Evolutionary conservation across 106 monocot species (phyloP).

Genomic region (Acanthochlamys bracteata): DNA sequence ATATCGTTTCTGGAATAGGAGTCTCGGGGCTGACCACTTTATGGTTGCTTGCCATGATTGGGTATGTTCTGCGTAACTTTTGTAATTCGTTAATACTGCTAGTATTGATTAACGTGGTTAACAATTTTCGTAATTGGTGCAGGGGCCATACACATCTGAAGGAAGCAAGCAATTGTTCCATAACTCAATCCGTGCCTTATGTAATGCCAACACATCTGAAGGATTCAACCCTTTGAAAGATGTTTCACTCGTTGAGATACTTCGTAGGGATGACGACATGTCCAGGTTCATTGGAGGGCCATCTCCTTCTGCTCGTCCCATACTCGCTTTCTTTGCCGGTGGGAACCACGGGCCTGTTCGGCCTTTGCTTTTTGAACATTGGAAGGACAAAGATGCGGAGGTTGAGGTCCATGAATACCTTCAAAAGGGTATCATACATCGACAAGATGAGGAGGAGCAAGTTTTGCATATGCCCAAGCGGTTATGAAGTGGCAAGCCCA

Average conservation of each 20-base stretch:
- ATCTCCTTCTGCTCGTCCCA: conserved; percentile 33
- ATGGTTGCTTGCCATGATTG: conserved; percentile 39
- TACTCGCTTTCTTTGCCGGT: conserved; percentile 88
- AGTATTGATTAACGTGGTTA: not conserved
- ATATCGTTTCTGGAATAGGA: conserved; percentile 36
- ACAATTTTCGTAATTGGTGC: conserved; percentile 1
- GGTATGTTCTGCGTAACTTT: conserved; percentile 12
- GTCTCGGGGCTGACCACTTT: conserved; percentile 35
- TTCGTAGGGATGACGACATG: conserved; percentile 29
- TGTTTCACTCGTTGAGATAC: conserved; percentile 69
- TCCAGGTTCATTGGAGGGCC: conserved; percentile 43
- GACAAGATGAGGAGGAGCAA: conserved; percentile 75
- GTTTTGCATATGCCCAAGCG: conserved; percentile 89
- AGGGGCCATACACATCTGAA: conserved; percentile 59
- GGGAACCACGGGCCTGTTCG: conserved; percentile 73
- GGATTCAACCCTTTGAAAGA: conserved; percentile 74
- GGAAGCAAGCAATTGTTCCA: conserved; percentile 28
- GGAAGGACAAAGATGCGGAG: conserved; percentile 56
- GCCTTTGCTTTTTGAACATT: conserved; percentile 53
- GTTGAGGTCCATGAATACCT: conserved; percentile 75
- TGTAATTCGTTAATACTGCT: not conserved
- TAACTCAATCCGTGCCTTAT: conserved; percentile 75
- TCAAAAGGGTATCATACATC: conserved; percentile 47
- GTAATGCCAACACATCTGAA: conserved; percentile 88
- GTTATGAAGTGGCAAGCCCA: conserved; percentile 92